phyloP scores from a whole-genome alignment of 139 green algal genomes.

The Tetraselmis chui region DNA sequence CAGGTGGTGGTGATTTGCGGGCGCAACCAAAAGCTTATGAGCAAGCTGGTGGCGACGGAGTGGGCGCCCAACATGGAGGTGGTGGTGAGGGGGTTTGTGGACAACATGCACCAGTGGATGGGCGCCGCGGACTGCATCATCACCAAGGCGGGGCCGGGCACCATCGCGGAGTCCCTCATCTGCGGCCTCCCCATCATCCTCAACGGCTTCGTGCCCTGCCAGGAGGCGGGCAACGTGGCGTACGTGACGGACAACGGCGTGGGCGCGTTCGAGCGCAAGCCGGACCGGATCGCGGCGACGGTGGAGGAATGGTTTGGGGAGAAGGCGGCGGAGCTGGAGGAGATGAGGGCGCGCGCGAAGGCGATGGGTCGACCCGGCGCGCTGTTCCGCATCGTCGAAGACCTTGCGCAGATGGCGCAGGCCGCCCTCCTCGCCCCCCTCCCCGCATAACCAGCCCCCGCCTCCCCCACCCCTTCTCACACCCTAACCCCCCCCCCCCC shows the following conservation, averaged over 20 bases:
- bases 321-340: not conserved
- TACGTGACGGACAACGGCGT: conserved; percentile 39
- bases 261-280: conserved; percentile 65
- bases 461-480: no score
- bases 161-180: conserved; percentile 94
- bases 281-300: conserved; percentile 56
- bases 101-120: conserved; percentile 94
- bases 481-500: no score
- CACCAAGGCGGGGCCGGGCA: conserved; percentile 83
- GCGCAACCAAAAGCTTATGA: conserved; percentile 76
- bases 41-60: conserved; percentile 38
- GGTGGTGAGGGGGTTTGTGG: conserved; percentile 74
- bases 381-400: conserved; percentile 23
- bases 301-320: conserved; percentile 15
- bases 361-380: not conserved
- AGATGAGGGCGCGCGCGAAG: not conserved
- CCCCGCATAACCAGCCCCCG: no score
- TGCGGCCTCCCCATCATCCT: conserved; percentile 90
- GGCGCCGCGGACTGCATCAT: conserved; percentile 77
- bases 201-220: conserved; percentile 89
- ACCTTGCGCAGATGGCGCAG: conserved; percentile 18
- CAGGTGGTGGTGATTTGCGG: conserved; percentile 92
- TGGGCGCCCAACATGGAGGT: not conserved
- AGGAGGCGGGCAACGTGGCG: conserved; percentile 33
- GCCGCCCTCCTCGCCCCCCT: not conserved